Evolutionary conservation across 163 green algal species (phyloP).

Genomic region (Scenedesmus sp.): DNA sequence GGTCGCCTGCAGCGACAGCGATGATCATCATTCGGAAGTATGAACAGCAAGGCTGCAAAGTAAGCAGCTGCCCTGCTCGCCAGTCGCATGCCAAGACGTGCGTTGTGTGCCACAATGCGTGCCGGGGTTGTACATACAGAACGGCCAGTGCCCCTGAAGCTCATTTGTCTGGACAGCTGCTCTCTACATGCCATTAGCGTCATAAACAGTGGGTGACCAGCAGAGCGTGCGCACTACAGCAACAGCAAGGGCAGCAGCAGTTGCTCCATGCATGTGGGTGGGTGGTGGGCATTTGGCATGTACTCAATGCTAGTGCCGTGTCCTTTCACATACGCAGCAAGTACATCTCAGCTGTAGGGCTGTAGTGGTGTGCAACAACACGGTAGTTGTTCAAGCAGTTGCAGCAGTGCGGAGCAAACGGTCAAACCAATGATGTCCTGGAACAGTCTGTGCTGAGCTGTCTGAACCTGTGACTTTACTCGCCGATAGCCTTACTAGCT

Average conservation of each 20-base stretch:
- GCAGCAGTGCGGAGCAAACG: not conserved
- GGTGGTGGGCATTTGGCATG: no score
- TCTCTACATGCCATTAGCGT: no score
- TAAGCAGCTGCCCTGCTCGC: not conserved
- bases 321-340: not conserved
- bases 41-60: not conserved
- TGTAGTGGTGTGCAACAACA: not conserved
- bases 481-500: no score
- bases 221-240: no score
- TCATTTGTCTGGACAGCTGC: no score
- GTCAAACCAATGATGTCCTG: not conserved
- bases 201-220: no score
- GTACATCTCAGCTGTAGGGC: not conserved
- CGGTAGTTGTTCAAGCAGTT: not conserved
- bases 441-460: no score
- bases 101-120: not conserved
- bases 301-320: no score
- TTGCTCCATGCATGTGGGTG: no score
- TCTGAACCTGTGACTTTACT: not conserved
- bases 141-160: no score
- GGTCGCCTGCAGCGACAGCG: not conserved
- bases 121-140: not conserved
- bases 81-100: not conserved
- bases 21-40: not conserved
- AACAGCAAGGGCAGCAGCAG: no score